A percentile compares a stretch with the other conserved stretches of the same genome.
These are phyloP conservation scores for Colletotrichum nymphaeae DNA, from an alignment of 2,329 filamentous ascomycete species.

Conservation along the genomic window DNA sequence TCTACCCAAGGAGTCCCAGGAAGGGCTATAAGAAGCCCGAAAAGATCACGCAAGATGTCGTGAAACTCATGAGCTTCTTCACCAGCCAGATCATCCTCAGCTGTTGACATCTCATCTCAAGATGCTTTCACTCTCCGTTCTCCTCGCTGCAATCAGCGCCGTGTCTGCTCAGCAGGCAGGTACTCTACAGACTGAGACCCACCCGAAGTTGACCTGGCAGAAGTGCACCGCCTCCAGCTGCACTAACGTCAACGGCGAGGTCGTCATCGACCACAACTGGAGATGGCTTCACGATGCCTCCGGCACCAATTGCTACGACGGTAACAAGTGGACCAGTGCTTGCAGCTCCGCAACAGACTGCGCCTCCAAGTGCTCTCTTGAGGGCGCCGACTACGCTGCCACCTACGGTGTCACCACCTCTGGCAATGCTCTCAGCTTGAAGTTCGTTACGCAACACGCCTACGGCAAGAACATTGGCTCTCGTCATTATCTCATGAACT, in stretches of 20 bases:
- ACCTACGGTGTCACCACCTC: constrained; percentile 67
- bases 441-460: constrained; percentile 62
- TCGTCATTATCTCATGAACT: constrained; percentile 69
- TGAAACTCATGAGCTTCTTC: neutral
- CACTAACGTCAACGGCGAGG: constrained; percentile 57
- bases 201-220: constrained; percentile 66
- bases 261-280: constrained; percentile 72
- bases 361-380: constrained; percentile 62
- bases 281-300: constrained; percentile 65
- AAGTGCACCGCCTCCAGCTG: constrained; percentile 65
- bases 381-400: constrained; percentile 62
- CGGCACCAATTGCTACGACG: constrained; percentile 66
- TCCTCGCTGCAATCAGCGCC: constrained; percentile 47
- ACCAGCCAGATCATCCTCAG: neutral
- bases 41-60: neutral
- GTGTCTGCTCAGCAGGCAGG: constrained; percentile 62
- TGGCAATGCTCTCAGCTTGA: constrained; percentile 61
- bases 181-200: constrained; percentile 58
- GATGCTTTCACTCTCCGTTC: constrained; percentile 44
- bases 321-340: constrained; percentile 57
- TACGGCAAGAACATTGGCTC: constrained; percentile 56
- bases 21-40: neutral
- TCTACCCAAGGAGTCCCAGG: neutral
- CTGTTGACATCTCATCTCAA: neutral
- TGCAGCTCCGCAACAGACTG: constrained; percentile 56